Conservation (phyloP, 2,329 filamentous ascomycete genomes). For the Claviceps africana region DNA sequence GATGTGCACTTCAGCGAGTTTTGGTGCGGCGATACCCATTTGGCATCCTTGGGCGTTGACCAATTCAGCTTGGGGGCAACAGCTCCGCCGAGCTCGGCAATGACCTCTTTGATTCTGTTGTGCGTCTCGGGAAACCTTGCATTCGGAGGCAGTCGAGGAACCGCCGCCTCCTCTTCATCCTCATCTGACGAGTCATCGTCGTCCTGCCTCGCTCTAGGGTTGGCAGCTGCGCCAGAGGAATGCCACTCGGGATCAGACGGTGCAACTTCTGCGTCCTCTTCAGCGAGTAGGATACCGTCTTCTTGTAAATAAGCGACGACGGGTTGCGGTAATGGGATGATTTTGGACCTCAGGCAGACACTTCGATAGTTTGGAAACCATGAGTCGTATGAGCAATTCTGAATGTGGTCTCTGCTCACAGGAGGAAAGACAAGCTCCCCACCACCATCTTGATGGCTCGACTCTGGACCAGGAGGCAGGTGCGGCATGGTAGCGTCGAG, state of each 20-base stretch:
- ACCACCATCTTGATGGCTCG: slow-evolving; percentile 8
- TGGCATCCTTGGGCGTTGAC: slow-evolving; percentile 92
- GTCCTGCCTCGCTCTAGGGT: slow-evolving; percentile 18
- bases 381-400: slow-evolving; percentile 85
- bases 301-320: slow-evolving; percentile 81
- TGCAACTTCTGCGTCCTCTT: slow-evolving; percentile 43
- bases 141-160: slow-evolving; percentile 32
- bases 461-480: slow-evolving; percentile 12
- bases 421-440: slow-evolving; percentile 61
- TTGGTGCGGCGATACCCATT: slow-evolving; percentile 69
- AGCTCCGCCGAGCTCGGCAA: slow-evolving; percentile 67
- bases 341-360: slow-evolving; percentile 70
- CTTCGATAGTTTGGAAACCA: slow-evolving; percentile 81
- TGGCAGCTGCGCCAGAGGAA: slow-evolving; percentile 16
- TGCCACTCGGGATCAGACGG: slow-evolving; percentile 43
- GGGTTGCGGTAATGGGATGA: slow-evolving; percentile 59
- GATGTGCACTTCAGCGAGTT: slow-evolving; percentile 87
- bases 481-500: slow-evolving; percentile 20
- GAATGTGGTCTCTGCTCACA: slow-evolving; percentile 70
- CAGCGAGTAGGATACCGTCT: slow-evolving; percentile 81
- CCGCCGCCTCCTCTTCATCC: slow-evolving; percentile 36
- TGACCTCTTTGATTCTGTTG: slow-evolving; percentile 58
- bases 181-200: slow-evolving; percentile 30
- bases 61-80: slow-evolving; percentile 93
- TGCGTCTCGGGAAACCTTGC: slow-evolving; percentile 59